Evolutionary conservation across 495 filamentous ascomycete genomes (phyloP).

Genomic region (Tuber magnatum): DNA sequence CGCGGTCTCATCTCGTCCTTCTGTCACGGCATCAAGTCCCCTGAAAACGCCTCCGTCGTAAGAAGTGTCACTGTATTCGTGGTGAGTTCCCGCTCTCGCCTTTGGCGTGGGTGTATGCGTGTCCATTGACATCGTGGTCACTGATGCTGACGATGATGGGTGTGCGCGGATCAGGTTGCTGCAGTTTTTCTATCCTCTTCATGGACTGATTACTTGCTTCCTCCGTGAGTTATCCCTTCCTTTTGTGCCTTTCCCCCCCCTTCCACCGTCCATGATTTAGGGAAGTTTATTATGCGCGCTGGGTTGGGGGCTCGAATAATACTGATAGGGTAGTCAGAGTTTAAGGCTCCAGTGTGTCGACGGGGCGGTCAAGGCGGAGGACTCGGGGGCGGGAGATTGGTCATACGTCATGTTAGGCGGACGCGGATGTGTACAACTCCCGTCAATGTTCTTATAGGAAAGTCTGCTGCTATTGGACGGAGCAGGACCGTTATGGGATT

Average conservation of each 20-base stretch:
- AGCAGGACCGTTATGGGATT: not conserved
- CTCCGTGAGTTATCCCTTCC: constrained; percentile 17
- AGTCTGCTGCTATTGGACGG: not conserved
- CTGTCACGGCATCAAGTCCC: constrained; percentile 59
- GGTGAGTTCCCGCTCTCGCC: constrained; percentile 47
- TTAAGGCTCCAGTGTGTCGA: not conserved
- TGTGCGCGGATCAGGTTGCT: constrained; percentile 10
- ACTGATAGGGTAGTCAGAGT: not conserved
- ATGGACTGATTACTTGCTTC: constrained; percentile 29
- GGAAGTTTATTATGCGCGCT: not conserved
- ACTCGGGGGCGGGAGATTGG: not conserved
- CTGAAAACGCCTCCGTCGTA: constrained; percentile 70
- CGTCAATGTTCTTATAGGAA: not conserved
- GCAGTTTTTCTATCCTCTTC: constrained; percentile 27
- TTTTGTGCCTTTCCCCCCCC: not conserved
- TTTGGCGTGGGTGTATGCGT: not conserved
- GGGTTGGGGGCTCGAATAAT: not conserved
- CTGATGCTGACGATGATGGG: not conserved
- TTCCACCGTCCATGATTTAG: not conserved
- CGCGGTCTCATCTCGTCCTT: constrained; percentile 46
- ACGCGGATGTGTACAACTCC: not conserved
- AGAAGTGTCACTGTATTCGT: constrained; percentile 65
- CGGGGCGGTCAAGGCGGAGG: not conserved
- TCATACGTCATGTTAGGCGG: not conserved
- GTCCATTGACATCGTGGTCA: not conserved